Evolutionary conservation across 2,329 filamentous ascomycete species (phyloP).

Genomic region (Sclerotinia trifoliorum): DNA sequence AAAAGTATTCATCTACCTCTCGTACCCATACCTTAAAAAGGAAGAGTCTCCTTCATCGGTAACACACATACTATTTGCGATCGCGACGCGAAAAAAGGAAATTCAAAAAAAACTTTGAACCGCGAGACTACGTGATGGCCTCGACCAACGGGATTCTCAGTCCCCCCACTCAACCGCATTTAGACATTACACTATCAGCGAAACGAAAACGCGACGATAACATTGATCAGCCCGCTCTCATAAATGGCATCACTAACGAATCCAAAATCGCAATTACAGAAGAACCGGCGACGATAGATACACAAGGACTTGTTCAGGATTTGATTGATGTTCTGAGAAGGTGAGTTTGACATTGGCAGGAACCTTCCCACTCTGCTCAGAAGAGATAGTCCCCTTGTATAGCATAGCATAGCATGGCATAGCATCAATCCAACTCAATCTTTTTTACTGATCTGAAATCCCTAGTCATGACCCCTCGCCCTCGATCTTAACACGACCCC

Average conservation of each 20-base stretch:
- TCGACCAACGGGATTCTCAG: constrained; percentile 46
- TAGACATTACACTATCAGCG: constrained; percentile 41
- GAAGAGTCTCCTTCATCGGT: constrained; percentile 17
- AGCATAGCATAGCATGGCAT: constrained; percentile 8
- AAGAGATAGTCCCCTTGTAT: constrained; percentile 11
- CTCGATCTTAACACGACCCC: constrained; percentile 54
- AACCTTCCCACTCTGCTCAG: background rate
- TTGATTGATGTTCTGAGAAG: constrained; percentile 46
- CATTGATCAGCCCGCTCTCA: constrained; percentile 41
- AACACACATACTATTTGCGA: constrained; percentile 24
- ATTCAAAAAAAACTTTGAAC: constrained; percentile 20
- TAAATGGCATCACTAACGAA: constrained; percentile 32
- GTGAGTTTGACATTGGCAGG: constrained; percentile 39
- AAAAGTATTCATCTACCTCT: constrained; percentile 4
- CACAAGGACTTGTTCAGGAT: constrained; percentile 44
- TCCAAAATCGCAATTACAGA: constrained; percentile 28
- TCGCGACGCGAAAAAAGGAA: constrained; percentile 29
- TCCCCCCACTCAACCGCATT: constrained; percentile 38
- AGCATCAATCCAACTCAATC: constrained; percentile 21
- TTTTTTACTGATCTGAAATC: constrained; percentile 31
- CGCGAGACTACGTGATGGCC: constrained; percentile 35
- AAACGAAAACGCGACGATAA: constrained; percentile 61
- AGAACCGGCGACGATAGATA: constrained; percentile 36
- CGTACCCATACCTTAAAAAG: constrained; percentile 12
- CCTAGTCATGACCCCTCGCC: constrained; percentile 54